Evolutionary conservation across 2,329 filamentous ascomycete species (phyloP).

Genomic region (Fusarium avenaceum): DNA sequence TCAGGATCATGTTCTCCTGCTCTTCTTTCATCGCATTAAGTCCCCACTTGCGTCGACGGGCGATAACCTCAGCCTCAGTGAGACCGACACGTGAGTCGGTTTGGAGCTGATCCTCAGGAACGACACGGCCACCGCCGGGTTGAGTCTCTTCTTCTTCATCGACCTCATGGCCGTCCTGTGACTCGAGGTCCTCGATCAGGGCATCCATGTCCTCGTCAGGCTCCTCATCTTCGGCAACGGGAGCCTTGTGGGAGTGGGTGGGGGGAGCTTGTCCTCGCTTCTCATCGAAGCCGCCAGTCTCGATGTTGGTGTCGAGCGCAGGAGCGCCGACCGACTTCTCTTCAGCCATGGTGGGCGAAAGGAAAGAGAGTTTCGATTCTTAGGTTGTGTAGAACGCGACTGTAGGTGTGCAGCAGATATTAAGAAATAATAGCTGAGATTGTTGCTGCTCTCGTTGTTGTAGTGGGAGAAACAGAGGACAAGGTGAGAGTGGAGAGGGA

Average conservation of each 20-base stretch:
- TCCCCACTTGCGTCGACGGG: constrained; percentile 78
- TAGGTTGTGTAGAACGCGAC: constrained; percentile 39
- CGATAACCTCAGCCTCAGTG: constrained; percentile 75
- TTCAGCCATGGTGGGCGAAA: constrained; percentile 64
- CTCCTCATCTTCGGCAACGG: constrained; percentile 73
- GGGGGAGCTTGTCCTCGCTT: constrained; percentile 62
- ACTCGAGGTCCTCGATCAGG: constrained; percentile 89
- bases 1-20: constrained; percentile 85
- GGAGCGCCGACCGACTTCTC: constrained; percentile 65
- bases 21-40: constrained; percentile 93
- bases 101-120: constrained; percentile 81
- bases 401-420: constrained; percentile 44
- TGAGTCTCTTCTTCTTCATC: constrained; percentile 68
- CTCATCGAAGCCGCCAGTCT: constrained; percentile 75
- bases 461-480: constrained; percentile 44
- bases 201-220: constrained; percentile 86
- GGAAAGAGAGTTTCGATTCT: constrained; percentile 35
- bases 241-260: constrained; percentile 54
- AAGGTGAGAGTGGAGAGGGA: constrained; percentile 49
- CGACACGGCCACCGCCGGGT: constrained; percentile 68
- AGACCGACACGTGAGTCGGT: constrained; percentile 82
- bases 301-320: constrained; percentile 74
- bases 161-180: constrained; percentile 78
- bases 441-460: constrained; percentile 41
- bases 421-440: constrained; percentile 32